Conservation (phyloP, 371 early-diverging fungal genomes). For the Haplosporangium sp. region DNA sequence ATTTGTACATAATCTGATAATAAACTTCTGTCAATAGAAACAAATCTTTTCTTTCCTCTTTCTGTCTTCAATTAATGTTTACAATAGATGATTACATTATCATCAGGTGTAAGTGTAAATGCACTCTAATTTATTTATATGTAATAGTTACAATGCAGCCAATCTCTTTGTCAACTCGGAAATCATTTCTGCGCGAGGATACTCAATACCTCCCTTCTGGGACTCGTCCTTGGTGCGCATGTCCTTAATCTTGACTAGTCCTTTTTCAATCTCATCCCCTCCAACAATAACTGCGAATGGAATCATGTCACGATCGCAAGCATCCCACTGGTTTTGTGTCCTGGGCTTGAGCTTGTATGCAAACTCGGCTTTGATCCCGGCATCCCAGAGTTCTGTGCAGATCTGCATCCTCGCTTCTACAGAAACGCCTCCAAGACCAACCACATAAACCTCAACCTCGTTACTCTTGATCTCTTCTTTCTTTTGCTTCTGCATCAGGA, state of each 20-base stretch:
- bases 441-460: slow-evolving; percentile 91
- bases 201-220: slow-evolving; percentile 70
- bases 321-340: slow-evolving; percentile 82
- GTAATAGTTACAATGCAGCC: slow-evolving; percentile 16
- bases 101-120: no score
- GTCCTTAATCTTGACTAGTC: slow-evolving; percentile 88
- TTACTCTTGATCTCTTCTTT: slow-evolving; percentile 80
- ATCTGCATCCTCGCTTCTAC: slow-evolving; percentile 94
- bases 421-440: slow-evolving; percentile 87
- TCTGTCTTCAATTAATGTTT: no score
- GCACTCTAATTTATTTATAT: background rate
- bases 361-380: slow-evolving; percentile 90
- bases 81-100: no score
- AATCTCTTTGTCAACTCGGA: slow-evolving; percentile 70
- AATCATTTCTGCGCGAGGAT: slow-evolving; percentile 74
- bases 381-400: slow-evolving; percentile 90
- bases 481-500: slow-evolving; percentile 77
- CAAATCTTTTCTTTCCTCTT: background rate
- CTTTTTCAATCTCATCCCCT: slow-evolving; percentile 82
- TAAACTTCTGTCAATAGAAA: slow-evolving; percentile 6
- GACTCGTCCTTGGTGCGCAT: slow-evolving; percentile 76
- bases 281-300: slow-evolving; percentile 93
- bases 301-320: slow-evolving; percentile 88
- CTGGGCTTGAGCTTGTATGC: slow-evolving; percentile 94
- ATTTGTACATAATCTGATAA: slow-evolving; percentile 13